These are phyloP conservation scores for Micractinium conductrix DNA, from an alignment of 139 green algal genomes.

Conservation along the genomic window DNA sequence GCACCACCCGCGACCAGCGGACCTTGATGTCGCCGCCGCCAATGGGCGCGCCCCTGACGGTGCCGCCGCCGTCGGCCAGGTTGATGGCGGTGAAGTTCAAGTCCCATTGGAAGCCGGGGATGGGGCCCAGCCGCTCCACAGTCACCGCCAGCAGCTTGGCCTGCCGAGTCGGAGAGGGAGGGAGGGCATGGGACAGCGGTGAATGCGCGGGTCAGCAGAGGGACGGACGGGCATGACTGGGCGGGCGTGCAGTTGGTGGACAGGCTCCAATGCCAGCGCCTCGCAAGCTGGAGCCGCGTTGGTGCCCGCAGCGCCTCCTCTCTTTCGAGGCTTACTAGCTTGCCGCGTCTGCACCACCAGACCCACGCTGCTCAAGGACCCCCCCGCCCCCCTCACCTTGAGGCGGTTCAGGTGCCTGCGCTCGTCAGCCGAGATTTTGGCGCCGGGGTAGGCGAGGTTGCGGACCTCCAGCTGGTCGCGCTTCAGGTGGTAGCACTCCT, in stretches of 20 bases:
- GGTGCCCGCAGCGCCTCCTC: too few relatives aligned
- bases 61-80: background rate
- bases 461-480: constrained; percentile 4
- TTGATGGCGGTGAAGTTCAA: background rate
- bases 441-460: constrained; percentile 15
- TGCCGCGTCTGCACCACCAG: too few relatives aligned
- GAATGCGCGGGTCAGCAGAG: too few relatives aligned
- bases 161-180: too few relatives aligned
- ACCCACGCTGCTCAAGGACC: too few relatives aligned
- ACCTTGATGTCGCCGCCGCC: background rate
- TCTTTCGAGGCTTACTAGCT: too few relatives aligned
- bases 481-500: constrained; percentile 24
- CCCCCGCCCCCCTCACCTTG: background rate
- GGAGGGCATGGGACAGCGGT: too few relatives aligned
- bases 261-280: too few relatives aligned
- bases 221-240: too few relatives aligned
- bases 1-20: background rate
- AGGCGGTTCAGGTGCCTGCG: background rate
- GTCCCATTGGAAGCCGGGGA: constrained; percentile 9
- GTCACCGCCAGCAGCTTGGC: background rate
- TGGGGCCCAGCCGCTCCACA: background rate
- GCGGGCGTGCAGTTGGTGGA: too few relatives aligned
- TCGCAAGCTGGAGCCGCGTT: too few relatives aligned
- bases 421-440: background rate
- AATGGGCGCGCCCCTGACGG: background rate